Evolutionary conservation across 129 eudicot species (phyloP).

Genomic region (Escallonia herrerae): DNA sequence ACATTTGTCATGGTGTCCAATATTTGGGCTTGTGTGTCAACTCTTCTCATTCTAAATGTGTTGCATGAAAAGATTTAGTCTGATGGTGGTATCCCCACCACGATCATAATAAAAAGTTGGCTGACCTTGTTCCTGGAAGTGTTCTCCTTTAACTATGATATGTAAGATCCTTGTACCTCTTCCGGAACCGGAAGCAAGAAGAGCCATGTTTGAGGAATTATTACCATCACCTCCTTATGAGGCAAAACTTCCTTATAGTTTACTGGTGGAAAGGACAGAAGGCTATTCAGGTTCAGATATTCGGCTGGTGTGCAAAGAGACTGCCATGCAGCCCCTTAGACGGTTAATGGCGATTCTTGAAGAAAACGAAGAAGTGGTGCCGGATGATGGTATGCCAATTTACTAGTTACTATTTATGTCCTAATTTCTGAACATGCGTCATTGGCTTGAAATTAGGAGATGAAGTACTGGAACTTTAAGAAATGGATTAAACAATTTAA

Average conservation of each 20-base stretch:
- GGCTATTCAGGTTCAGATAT: conserved; percentile 97
- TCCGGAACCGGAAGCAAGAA: conserved; percentile 93
- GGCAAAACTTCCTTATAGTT: conserved; percentile 61
- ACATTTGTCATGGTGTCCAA: too few species aligned
- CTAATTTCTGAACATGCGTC: neutral
- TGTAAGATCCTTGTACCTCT: conserved; percentile 93
- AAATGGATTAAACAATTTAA: too few species aligned
- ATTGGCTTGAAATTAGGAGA: too few species aligned
- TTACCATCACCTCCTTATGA: conserved; percentile 48
- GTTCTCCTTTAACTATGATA: conserved; percentile 23
- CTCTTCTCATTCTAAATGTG: too few species aligned
- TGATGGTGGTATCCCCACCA: too few species aligned
- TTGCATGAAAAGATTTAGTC: too few species aligned
- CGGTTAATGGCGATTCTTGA: conserved; percentile 82
- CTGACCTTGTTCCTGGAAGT: neutral
- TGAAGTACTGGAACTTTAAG: too few species aligned
- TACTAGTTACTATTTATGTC: neutral
- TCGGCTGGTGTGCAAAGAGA: conserved; percentile 89
- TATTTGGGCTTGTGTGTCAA: too few species aligned
- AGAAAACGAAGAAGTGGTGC: conserved; percentile 56
- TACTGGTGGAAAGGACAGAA: conserved; percentile 70
- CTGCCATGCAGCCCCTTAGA: conserved; percentile 97
- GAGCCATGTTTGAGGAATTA: conserved; percentile 79
- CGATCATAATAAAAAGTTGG: neutral
- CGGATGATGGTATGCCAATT: conserved; percentile 70